These are phyloP conservation scores for Lipomyces starkeyi DNA, from an alignment of 805 yeast genomes.

Conservation along the genomic window DNA sequence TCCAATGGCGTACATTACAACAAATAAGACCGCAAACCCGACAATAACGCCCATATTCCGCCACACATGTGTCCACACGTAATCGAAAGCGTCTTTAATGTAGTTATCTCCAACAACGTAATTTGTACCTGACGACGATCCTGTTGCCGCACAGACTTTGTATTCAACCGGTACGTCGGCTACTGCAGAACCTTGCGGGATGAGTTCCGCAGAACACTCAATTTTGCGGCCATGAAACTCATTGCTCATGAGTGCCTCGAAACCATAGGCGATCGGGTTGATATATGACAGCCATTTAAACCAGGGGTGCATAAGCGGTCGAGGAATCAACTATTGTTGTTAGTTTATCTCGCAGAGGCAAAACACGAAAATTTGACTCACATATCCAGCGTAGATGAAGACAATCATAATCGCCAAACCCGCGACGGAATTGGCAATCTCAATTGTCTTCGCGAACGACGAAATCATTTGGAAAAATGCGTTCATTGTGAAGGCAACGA, in stretches of 20 bases:
- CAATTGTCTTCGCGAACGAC: too few relatives aligned
- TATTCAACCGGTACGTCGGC: slow-evolving; percentile 43
- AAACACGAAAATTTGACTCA: too few relatives aligned
- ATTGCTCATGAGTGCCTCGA: slow-evolving; percentile 54
- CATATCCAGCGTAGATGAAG: too few relatives aligned
- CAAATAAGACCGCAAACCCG: slow-evolving; percentile 57
- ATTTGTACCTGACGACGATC: slow-evolving; percentile 58
- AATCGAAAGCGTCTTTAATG: slow-evolving; percentile 52
- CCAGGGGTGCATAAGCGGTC: slow-evolving; percentile 44
- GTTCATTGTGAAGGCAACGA: too few relatives aligned
- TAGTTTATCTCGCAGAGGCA: too few relatives aligned
- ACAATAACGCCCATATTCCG: slow-evolving; percentile 43
- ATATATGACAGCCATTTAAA: slow-evolving; percentile 56
- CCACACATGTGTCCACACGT: slow-evolving; percentile 59
- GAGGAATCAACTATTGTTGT: too few relatives aligned
- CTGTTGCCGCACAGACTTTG: slow-evolving; percentile 61
- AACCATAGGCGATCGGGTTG: slow-evolving; percentile 53
- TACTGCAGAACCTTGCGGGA: slow-evolving; percentile 54
- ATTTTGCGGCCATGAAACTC: slow-evolving; percentile 52
- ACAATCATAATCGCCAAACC: too few relatives aligned
- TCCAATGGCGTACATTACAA: slow-evolving; percentile 60
- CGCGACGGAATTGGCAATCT: too few relatives aligned
- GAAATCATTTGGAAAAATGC: too few relatives aligned
- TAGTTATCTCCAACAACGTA: slow-evolving; percentile 60
- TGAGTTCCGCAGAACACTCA: slow-evolving; percentile 45